These are phyloP conservation scores for Phytophthora sansomeana DNA, from an alignment of 352 stramenopile species.

Conservation along the genomic window DNA sequence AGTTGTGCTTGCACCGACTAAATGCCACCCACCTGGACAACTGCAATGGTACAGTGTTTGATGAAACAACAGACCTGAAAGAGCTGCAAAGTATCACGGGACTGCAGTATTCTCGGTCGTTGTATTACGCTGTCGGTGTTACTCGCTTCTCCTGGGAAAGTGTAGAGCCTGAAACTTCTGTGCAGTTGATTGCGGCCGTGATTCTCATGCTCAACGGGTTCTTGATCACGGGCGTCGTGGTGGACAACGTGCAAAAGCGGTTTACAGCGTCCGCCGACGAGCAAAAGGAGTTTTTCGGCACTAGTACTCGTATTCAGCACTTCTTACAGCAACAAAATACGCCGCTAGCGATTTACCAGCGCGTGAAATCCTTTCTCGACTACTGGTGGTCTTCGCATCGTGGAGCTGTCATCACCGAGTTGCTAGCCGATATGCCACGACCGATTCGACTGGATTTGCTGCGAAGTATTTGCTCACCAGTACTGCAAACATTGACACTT, in stretches of 20 bases:
- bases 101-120: conserved; percentile 44
- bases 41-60: conserved; percentile 9
- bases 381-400: conserved; percentile 73
- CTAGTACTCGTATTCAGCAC: conserved; percentile 51
- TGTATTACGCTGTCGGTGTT: conserved; percentile 52
- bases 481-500: conserved; percentile 50
- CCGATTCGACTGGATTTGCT: conserved; percentile 54
- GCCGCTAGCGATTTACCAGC: conserved; percentile 48
- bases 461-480: conserved; percentile 46
- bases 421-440: conserved; percentile 52
- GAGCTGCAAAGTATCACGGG: conserved; percentile 15
- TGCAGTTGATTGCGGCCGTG: conserved; percentile 43
- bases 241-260: conserved; percentile 58
- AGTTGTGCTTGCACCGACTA: conserved; percentile 26
- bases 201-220: conserved; percentile 52
- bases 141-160: conserved; percentile 46
- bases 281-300: conserved; percentile 64
- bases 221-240: conserved; percentile 47
- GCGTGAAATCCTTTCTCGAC: conserved; percentile 64
- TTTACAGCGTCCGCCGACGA: conserved; percentile 58
- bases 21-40: conserved; percentile 24
- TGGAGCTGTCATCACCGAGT: conserved; percentile 50
- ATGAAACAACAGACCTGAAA: conserved; percentile 12
- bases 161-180: conserved; percentile 44
- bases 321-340: conserved; percentile 60